These are phyloP conservation scores for Apiospora pterosperma DNA, from an alignment of 2,329 filamentous ascomycete species.

Conservation along the genomic window DNA sequence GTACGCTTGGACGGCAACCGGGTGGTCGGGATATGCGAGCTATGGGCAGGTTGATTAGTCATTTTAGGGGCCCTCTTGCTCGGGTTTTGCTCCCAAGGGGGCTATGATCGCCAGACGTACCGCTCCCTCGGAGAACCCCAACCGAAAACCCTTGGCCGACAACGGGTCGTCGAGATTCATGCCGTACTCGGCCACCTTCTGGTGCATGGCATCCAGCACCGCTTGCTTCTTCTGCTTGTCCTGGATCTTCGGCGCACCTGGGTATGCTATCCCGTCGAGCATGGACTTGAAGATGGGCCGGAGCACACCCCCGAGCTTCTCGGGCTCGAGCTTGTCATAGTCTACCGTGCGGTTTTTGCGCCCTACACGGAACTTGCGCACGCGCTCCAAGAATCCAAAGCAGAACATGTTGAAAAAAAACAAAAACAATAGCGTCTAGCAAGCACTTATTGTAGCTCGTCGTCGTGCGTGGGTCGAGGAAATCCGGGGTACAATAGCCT, in stretches of 20 bases:
- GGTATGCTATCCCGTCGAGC: neutral
- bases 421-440: neutral
- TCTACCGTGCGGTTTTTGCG: too few relatives aligned
- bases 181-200: neutral
- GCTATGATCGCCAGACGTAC: neutral
- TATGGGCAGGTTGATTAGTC: neutral
- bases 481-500: neutral
- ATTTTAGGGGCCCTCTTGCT: too few relatives aligned
- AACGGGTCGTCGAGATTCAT: neutral
- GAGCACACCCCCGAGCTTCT: neutral
- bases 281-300: neutral
- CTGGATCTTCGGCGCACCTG: neutral
- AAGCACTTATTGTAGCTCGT: neutral
- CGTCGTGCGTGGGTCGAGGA: too few relatives aligned
- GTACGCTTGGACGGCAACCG: constrained; percentile 14
- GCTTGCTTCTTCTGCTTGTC: neutral
- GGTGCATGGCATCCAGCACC: neutral
- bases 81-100: neutral
- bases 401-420: neutral
- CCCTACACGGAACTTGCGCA: neutral
- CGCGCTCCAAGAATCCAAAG: neutral
- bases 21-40: constrained; percentile 17
- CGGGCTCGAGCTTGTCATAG: neutral
- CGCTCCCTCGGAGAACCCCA: neutral
- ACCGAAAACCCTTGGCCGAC: neutral